Evolutionary conservation across 805 yeast species (phyloP), one percentile per base, ranked within the genome.

Genomic region (Myxozyma udenii): DNA sequence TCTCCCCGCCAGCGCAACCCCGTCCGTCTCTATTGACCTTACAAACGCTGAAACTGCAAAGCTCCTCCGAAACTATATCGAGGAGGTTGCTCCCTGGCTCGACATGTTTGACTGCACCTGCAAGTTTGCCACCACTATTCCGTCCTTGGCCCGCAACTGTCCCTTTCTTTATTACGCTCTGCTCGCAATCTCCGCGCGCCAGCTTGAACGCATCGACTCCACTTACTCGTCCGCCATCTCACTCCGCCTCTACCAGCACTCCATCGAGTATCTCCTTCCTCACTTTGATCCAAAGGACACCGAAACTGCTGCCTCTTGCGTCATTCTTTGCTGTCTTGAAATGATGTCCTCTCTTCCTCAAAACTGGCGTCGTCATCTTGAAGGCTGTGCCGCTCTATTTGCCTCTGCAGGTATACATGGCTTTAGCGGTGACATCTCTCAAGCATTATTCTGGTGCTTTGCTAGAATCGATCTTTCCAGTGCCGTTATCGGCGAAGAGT

Each of bases 371-470:
- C 67, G 68, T 32, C 73, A 69, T 51, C 61, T 71, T 18, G 71
- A 65, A 53, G 76, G 72, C 7, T 72, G 74, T 55, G 69, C 72
- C 3, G 63, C 68, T 0, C 55, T 71, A 55, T 68, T 75, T 46
- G 64, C 68, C 36, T 68, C 73, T 12, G 69, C 69, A 41, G 68
- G 67, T 4, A 69, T 74, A 41, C 62, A 70, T 55, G 77, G 75
- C 1, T 66, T 69, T 40, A 63, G 71, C 36, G 63, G 66, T 24
- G 56, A 53, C 19, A 63, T 73, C 19, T 71, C 70, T 41, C 58
- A 74, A 49, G 70, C 73, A 0, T 60, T 74, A 41, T 73, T 75
- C 50, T 75, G 78, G 78, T 68, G 71, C 43, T 71, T 73, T 61
- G 73, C 72, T 1, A 60, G 75, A 22, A 65, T 73, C 67, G 78